These are phyloP conservation scores for Coemansia sp. DNA, from an alignment of 371 early-diverging fungal genomes.

Conservation along the genomic window DNA sequence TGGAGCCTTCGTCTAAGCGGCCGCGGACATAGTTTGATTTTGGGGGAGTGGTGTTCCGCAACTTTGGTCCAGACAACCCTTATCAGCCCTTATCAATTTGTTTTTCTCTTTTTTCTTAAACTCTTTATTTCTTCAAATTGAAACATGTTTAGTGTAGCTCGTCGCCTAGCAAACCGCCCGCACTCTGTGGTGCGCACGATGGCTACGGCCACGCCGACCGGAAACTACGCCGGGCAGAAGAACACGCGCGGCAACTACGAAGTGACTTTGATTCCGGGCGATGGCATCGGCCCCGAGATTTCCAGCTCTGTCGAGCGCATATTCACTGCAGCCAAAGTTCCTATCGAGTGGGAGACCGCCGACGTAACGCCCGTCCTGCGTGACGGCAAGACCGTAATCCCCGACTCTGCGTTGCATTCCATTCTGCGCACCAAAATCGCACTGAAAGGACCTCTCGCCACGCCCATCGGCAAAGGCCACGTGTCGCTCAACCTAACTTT, in stretches of 20 bases:
- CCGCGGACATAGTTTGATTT: slow-evolving; percentile 9
- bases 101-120: not conserved
- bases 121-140: not conserved
- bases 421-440: slow-evolving; percentile 95
- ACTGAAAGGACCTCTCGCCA: slow-evolving; percentile 95
- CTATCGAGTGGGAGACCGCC: slow-evolving; percentile 96
- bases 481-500: slow-evolving; percentile 98
- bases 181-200: slow-evolving; percentile 27
- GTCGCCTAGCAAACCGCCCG: slow-evolving; percentile 12
- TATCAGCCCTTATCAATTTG: not conserved
- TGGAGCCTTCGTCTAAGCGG: slow-evolving; percentile 32
- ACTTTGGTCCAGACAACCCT: not conserved
- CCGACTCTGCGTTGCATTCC: slow-evolving; percentile 85
- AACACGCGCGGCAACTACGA: slow-evolving; percentile 57
- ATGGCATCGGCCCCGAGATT: slow-evolving; percentile 99
- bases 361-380: slow-evolving; percentile 91
- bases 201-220: slow-evolving; percentile 31
- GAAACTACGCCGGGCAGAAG: slow-evolving; percentile 38
- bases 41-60: slow-evolving; percentile 5
- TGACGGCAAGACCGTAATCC: slow-evolving; percentile 92
- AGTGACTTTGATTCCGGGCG: slow-evolving; percentile 97
- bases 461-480: slow-evolving; percentile 98
- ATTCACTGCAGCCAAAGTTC: slow-evolving; percentile 91
- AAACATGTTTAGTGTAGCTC: slow-evolving; percentile 38
- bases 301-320: slow-evolving; percentile 89